These are phyloP conservation scores for Metarhizium robertsii DNA, from an alignment of 2,329 filamentous ascomycete species.

Conservation along the genomic window DNA sequence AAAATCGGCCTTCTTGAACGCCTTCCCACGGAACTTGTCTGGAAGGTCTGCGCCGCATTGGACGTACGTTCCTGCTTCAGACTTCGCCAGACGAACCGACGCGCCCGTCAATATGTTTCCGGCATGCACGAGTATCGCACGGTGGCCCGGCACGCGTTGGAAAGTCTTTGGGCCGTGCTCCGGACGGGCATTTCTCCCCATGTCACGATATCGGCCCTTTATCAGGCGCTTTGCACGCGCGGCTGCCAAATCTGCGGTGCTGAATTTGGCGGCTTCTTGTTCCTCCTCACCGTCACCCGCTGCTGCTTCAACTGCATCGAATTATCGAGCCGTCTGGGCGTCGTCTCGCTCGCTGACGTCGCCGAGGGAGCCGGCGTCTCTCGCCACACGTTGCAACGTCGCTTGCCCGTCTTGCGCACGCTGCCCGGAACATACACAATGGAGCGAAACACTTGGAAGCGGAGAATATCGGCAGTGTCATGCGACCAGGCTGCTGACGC, in stretches of 20 bases:
- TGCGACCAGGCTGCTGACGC: not conserved
- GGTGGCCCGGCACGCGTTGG: not conserved
- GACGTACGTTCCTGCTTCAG: constrained; percentile 4
- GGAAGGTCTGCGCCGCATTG: not conserved
- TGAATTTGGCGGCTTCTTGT: constrained; percentile 2
- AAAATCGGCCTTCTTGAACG: not conserved
- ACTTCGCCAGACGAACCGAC: constrained; percentile 3
- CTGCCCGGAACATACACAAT: constrained; percentile 1
- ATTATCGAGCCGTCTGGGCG: not conserved
- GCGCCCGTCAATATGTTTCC: not conserved
- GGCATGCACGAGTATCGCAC: not conserved
- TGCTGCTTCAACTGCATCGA: constrained; percentile 4
- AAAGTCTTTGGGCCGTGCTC: constrained; percentile 1
- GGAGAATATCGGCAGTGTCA: not conserved
- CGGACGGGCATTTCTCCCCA: not conserved
- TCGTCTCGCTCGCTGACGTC: not conserved
- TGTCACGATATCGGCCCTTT: constrained; percentile 1
- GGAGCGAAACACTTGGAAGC: not conserved
- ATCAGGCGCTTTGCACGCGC: not conserved
- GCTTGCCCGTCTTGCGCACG: not conserved
- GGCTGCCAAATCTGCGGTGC: not conserved
- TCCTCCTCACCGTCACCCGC: constrained; percentile 1
- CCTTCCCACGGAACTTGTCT: not conserved
- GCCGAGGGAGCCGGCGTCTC: not conserved
- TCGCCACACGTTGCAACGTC: not conserved